Base-by-base conservation (phyloP, 2,329 filamentous ascomycete genomes). In the Colletotrichum higginsianum region DNA sequence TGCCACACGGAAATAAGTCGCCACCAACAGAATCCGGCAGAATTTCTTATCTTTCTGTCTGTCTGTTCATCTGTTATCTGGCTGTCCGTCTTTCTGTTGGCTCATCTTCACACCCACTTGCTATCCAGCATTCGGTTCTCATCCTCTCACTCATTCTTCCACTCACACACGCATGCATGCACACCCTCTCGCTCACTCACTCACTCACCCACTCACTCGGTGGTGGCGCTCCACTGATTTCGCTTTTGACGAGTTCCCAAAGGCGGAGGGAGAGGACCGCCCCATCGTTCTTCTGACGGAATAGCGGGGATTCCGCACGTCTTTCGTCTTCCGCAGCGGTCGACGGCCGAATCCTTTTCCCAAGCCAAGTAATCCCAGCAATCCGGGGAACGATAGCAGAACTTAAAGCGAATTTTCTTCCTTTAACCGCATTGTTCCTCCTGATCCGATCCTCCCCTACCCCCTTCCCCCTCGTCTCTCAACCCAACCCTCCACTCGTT, bases 261-360 rank as follows among this genome's bases (percentile, higher is more conserved):
- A 68, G 58, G 46, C 23, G 52, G 68, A 58, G 58, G 68, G 65
- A 35, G 65, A 35, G 30, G 30, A 9, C 30, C 30, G 30, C 30
- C 62, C 68, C 52, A 63, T 63, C 60, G 16, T 55, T 71, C 40
- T 35, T 18, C 65, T 71, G 68, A 50, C 65, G 65, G 49, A 60
- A 68, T 55, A 71, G 68, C 68, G 68, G 68, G 65, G 68, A 63
- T 63, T 62, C 65, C 26, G 68, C 64, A 67, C 68, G 57, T 71
- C 66, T 69, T 64, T 44, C 30, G 30, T 71, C 47, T 30, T 52
- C n/a, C 30, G 46, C 21, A 42, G 15, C 60, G 15, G 26, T 38
- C n/a, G 38, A 16, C 38, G 55, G 40, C 18, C 40, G 23, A 44
- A 44, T 49, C 8, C 15, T 4, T 16, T 46, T 57, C 50, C 26